phyloP scores from a whole-genome alignment of 441 rosid genomes.

The Pelargonium citronellum region DNA sequence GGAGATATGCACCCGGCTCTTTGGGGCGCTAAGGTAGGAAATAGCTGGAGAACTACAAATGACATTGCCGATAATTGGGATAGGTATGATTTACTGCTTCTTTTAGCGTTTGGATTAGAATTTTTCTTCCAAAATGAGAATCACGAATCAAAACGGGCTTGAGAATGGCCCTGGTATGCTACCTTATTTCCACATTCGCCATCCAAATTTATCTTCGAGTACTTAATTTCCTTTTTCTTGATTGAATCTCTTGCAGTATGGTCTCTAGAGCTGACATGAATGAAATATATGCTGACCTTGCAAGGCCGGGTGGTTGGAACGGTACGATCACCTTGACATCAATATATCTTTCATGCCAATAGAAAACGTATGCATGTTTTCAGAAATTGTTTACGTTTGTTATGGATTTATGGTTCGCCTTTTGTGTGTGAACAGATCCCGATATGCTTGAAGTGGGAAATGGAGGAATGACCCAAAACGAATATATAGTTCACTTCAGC shows the following conservation, averaged over 20 bases:
- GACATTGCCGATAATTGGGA: conserved; percentile 61
- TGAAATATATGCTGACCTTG: conserved; percentile 55
- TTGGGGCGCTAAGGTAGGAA: conserved; percentile 59
- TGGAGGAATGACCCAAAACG: conserved; percentile 61
- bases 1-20: conserved; percentile 77
- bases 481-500: conserved; percentile 64
- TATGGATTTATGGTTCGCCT: neutral
- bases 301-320: conserved; percentile 76
- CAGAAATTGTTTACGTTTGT: conserved; percentile 17
- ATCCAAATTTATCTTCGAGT: neutral
- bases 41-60: conserved; percentile 72
- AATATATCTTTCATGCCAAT: neutral
- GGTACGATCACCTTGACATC: conserved; percentile 26
- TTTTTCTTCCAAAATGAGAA: too few relatives aligned
- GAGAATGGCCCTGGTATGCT: too few relatives aligned
- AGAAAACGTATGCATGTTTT: neutral
- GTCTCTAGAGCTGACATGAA: conserved; percentile 58
- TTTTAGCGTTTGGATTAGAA: neutral
- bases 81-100: conserved; percentile 31
- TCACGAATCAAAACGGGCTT: too few relatives aligned
- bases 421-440: conserved; percentile 39
- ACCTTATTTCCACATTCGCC: neutral
- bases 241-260: conserved; percentile 39
- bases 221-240: neutral
- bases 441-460: conserved; percentile 84